Percentiles rank a stretch among this genome's conserved stretches.
Evolutionary conservation across 306 rosid genomes (phyloP).

Genomic region (Gynostemma pentaphyllum): DNA sequence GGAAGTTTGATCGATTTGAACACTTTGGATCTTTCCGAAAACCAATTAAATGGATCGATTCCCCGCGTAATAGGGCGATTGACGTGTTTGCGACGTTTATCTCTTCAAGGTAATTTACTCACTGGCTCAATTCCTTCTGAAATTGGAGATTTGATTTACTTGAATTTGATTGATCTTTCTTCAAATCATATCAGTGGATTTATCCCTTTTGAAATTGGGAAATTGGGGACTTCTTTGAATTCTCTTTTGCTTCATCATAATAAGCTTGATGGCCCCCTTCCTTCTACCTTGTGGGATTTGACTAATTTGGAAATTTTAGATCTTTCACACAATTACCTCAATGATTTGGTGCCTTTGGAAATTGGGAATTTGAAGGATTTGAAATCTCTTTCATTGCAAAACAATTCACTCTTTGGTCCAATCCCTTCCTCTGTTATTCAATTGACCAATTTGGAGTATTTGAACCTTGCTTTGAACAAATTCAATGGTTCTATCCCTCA

Average conservation of each 20-base stretch:
- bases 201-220: neutral
- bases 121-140: conserved; percentile 1
- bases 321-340: neutral
- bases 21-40: neutral
- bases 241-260: neutral
- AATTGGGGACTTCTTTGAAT: neutral
- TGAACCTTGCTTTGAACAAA: neutral
- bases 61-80: neutral
- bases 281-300: neutral
- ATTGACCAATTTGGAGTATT: neutral
- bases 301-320: neutral
- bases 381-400: neutral
- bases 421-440: neutral
- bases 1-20: neutral
- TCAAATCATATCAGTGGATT: neutral
- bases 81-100: neutral
- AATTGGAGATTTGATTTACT: neutral
- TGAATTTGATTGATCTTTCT: neutral
- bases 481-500: neutral
- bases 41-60: neutral
- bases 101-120: neutral
- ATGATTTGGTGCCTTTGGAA: neutral
- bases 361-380: neutral
- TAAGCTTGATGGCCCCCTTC: neutral
- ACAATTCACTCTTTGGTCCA: neutral